Conservation (phyloP, 345 rosid species). For the Erucastrum elatum region DNA sequence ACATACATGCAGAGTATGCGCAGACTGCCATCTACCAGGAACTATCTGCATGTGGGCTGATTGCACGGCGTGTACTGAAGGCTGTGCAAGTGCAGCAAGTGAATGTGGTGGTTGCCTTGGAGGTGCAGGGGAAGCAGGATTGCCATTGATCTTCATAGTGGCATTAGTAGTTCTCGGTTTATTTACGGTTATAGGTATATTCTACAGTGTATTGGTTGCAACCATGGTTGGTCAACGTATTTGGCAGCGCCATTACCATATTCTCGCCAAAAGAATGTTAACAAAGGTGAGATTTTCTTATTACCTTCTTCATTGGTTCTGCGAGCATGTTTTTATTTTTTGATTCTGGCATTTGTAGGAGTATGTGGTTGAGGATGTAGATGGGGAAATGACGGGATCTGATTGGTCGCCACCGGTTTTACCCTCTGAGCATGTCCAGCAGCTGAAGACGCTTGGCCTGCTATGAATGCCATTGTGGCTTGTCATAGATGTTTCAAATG, state of each 20-base stretch:
- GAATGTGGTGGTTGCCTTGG: constrained; percentile 99
- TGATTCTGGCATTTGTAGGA: constrained; percentile 49
- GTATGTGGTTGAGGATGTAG: constrained; percentile 98
- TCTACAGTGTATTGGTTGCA: constrained; percentile 95
- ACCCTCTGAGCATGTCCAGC: constrained; percentile 86
- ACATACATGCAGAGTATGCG: constrained; percentile 69
- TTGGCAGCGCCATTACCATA: constrained; percentile 99
- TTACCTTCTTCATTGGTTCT: neutral
- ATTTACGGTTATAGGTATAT: constrained; percentile 91
- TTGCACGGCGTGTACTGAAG: constrained; percentile 96
- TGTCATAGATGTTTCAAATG: constrained; percentile 19
- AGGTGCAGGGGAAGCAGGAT: constrained; percentile 99
- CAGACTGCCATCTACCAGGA: constrained; percentile 98
- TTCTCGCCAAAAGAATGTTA: constrained; percentile 95
- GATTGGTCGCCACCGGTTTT: constrained; percentile 92
- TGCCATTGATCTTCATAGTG: constrained; percentile 80
- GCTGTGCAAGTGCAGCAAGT: constrained; percentile 87
- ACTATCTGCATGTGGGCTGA: constrained; percentile 99
- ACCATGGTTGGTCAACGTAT: constrained; percentile 99
- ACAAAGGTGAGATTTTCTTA: constrained; percentile 66
- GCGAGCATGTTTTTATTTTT: neutral
- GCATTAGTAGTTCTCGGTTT: constrained; percentile 84
- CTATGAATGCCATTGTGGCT: constrained; percentile 43
- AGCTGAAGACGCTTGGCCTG: constrained; percentile 88
- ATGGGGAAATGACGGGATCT: constrained; percentile 77